Evolutionary conservation across 176 grass and related monocot genomes (phyloP).

Genomic region (Oryza officinalis): DNA sequence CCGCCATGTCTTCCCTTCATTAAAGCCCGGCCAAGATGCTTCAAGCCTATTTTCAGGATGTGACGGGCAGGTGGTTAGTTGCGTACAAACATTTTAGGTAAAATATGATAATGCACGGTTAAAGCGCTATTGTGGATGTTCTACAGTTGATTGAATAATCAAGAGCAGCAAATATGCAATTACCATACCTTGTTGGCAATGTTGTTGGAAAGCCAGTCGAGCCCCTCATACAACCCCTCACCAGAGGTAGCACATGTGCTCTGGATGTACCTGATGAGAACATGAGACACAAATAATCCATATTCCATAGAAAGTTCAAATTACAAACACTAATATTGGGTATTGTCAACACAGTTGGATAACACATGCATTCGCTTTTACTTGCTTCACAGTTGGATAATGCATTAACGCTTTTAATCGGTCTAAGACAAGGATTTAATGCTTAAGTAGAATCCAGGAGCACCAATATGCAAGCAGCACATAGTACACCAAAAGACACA

Average conservation of each 20-base stretch:
- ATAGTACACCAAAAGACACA: not conserved
- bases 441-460: not conserved
- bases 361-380: not conserved
- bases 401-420: not conserved
- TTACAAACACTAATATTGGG: not conserved
- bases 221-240: slow-evolving; percentile 60
- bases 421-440: not conserved
- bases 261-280: slow-evolving; percentile 53
- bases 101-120: not conserved
- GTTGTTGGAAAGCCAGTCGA: slow-evolving; percentile 71
- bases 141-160: too few relatives aligned
- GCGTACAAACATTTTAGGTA: not conserved
- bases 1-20: slow-evolving; percentile 10
- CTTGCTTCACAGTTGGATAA: not conserved
- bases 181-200: slow-evolving; percentile 54
- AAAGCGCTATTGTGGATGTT: too few relatives aligned
- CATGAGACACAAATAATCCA: not conserved
- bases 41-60: slow-evolving; percentile 47
- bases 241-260: slow-evolving; percentile 66
- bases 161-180: not conserved
- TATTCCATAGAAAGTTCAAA: not conserved
- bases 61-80: not conserved
- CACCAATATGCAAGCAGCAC: not conserved
- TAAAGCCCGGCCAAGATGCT: slow-evolving; percentile 36
- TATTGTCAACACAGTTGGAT: not conserved